Percentiles rank a stretch among this genome's conserved stretches.
phyloP scores from a whole-genome alignment of 1,284 basidiomycete genomes.

The Mycena sp. region DNA sequence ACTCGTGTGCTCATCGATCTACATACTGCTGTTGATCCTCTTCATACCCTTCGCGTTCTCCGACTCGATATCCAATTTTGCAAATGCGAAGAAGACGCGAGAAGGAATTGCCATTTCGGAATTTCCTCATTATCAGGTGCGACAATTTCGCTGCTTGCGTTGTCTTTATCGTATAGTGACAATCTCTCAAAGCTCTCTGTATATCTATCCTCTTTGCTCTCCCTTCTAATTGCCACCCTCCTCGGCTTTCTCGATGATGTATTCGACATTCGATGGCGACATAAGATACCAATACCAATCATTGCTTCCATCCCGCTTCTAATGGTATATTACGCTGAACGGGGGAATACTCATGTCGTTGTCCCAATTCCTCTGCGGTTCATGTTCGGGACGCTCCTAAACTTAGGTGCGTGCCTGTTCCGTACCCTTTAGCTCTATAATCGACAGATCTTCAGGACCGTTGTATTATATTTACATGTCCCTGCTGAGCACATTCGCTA shows the following conservation, averaged over 20 bases:
- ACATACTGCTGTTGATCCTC: conserved; percentile 85
- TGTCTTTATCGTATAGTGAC: background rate
- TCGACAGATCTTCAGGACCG: conserved; percentile 65
- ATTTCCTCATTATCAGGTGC: conserved; percentile 90
- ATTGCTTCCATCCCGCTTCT: conserved; percentile 95
- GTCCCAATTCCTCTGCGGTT: conserved; percentile 84
- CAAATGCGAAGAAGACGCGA: conserved; percentile 47
- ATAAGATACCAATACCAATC: conserved; percentile 97
- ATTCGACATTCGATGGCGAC: conserved; percentile 98
- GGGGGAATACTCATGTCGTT: conserved; percentile 94
- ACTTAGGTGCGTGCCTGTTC: conserved; percentile 72
- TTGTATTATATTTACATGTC: conserved; percentile 98
- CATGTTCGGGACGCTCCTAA: conserved; percentile 82
- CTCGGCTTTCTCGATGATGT: conserved; percentile 98
- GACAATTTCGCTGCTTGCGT: conserved; percentile 35
- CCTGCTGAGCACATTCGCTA: conserved; percentile 94
- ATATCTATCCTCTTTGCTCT: conserved; percentile 93
- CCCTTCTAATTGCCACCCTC: conserved; percentile 90
- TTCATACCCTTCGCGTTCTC: conserved; percentile 94
- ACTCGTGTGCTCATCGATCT: conserved; percentile 89
- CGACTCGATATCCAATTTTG: conserved; percentile 62
- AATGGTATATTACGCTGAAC: conserved; percentile 96
- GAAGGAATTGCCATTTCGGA: conserved; percentile 74
- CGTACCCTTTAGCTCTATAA: background rate
- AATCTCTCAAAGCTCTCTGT: conserved; percentile 73